Evolutionary conservation across 352 stramenopile species (phyloP).

Genomic region (Globisporangium okanoganense): DNA sequence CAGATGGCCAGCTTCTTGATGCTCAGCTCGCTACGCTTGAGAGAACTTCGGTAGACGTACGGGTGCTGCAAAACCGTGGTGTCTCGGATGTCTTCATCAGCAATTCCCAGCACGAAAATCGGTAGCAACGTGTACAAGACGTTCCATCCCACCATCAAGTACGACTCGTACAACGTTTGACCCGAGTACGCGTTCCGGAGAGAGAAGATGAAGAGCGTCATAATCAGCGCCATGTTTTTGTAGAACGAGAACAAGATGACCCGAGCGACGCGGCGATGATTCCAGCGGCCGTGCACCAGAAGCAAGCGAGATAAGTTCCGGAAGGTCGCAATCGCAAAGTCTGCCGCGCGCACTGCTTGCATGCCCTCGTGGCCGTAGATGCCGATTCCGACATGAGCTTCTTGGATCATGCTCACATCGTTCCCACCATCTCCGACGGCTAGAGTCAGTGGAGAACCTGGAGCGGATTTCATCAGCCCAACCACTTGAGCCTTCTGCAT

Average conservation of each 20-base stretch:
- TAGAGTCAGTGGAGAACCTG: slow-evolving; percentile 82
- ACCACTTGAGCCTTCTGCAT: slow-evolving; percentile 94
- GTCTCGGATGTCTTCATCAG: slow-evolving; percentile 81
- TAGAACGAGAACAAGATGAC: slow-evolving; percentile 89
- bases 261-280: slow-evolving; percentile 70
- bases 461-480: slow-evolving; percentile 87
- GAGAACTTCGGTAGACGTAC: slow-evolving; percentile 73
- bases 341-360: slow-evolving; percentile 79
- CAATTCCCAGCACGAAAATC: slow-evolving; percentile 88
- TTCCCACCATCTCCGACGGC: slow-evolving; percentile 99
- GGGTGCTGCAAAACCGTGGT: slow-evolving; percentile 66
- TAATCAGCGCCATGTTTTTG: slow-evolving; percentile 93
- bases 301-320: slow-evolving; percentile 72
- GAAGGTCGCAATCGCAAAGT: slow-evolving; percentile 86
- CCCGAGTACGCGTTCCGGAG: slow-evolving; percentile 91
- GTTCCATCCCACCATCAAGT: slow-evolving; percentile 93
- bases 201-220: slow-evolving; percentile 89
- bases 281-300: slow-evolving; percentile 82
- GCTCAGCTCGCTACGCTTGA: slow-evolving; percentile 59
- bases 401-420: slow-evolving; percentile 99
- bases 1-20: slow-evolving; percentile 56
- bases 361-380: slow-evolving; percentile 98
- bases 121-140: slow-evolving; percentile 93
- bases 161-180: slow-evolving; percentile 84
- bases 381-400: slow-evolving; percentile 97